Conservation (phyloP, 2,329 filamentous ascomycete genomes). For the Fusarium sp. region DNA sequence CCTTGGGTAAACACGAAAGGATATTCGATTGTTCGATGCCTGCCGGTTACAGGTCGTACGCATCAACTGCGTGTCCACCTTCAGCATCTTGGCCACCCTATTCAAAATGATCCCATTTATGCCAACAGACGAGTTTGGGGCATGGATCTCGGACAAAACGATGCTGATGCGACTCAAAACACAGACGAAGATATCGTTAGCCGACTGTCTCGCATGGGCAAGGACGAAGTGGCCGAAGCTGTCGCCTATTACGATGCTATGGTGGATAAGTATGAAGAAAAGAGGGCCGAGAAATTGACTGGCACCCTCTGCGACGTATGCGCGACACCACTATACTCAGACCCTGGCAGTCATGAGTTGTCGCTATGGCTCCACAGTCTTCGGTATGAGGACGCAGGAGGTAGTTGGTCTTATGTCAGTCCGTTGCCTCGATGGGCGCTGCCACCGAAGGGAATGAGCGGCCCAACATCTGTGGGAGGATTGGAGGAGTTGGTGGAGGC, state of each 20-base stretch:
- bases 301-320: slow-evolving; percentile 86
- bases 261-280: slow-evolving; percentile 89
- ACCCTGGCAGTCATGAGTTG: slow-evolving; percentile 90
- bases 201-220: slow-evolving; percentile 89
- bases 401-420: slow-evolving; percentile 89
- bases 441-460: slow-evolving; percentile 78
- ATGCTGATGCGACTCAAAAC: slow-evolving; percentile 75
- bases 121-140: slow-evolving; percentile 95
- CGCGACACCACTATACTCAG: slow-evolving; percentile 89
- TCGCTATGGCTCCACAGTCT: slow-evolving; percentile 94
- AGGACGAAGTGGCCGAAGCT: slow-evolving; percentile 90
- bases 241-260: slow-evolving; percentile 95
- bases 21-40: slow-evolving; percentile 94
- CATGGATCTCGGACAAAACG: slow-evolving; percentile 76
- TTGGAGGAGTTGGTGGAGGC: slow-evolving; percentile 71
- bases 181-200: slow-evolving; percentile 92
- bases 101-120: slow-evolving; percentile 98
- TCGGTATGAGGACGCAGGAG: slow-evolving; percentile 86
- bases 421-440: slow-evolving; percentile 88
- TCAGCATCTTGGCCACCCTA: slow-evolving; percentile 93
- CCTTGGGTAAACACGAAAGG: slow-evolving; percentile 73
- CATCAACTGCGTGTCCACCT: slow-evolving; percentile 96
- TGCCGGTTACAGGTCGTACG: slow-evolving; percentile 92
- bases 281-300: slow-evolving; percentile 93
- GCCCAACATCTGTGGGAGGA: slow-evolving; percentile 76